phyloP scores from a whole-genome alignment of 495 filamentous ascomycete genomes.

The Margaritispora aquatica region DNA sequence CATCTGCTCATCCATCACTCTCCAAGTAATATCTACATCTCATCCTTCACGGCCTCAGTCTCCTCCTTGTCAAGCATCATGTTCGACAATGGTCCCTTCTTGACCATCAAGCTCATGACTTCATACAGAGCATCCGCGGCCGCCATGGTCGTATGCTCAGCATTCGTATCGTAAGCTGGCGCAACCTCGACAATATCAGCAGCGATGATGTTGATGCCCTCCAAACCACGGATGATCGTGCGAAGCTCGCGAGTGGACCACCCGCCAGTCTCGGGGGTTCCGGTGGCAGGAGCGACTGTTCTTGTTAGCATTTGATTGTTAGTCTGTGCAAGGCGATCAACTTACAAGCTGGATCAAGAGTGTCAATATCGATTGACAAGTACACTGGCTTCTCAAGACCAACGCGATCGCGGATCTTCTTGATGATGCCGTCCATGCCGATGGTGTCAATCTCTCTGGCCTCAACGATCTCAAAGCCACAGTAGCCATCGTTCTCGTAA shows the following conservation, averaged over 20 bases:
- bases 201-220: constrained; percentile 64
- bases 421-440: constrained; percentile 63
- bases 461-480: constrained; percentile 71
- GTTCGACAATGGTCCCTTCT: constrained; percentile 45
- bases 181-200: constrained; percentile 67
- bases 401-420: constrained; percentile 63
- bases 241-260: constrained; percentile 71
- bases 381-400: constrained; percentile 64
- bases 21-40: background rate
- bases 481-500: constrained; percentile 75
- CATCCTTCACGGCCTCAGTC: background rate
- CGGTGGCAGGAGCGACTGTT: constrained; percentile 65
- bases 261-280: constrained; percentile 72
- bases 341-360: constrained; percentile 69
- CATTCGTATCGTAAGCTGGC: constrained; percentile 62
- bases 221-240: constrained; percentile 66
- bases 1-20: background rate
- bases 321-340: background rate
- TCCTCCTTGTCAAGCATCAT: constrained; percentile 17
- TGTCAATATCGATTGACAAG: constrained; percentile 73
- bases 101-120: constrained; percentile 60
- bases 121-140: constrained; percentile 62
- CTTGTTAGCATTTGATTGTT: constrained; percentile 2
- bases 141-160: constrained; percentile 62
- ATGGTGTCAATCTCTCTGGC: constrained; percentile 73